Evolutionary conservation across 2,329 filamentous ascomycete species (phyloP), one percentile per base, ranked within the genome.

Genomic region (Paracoccidioides lutzii): DNA sequence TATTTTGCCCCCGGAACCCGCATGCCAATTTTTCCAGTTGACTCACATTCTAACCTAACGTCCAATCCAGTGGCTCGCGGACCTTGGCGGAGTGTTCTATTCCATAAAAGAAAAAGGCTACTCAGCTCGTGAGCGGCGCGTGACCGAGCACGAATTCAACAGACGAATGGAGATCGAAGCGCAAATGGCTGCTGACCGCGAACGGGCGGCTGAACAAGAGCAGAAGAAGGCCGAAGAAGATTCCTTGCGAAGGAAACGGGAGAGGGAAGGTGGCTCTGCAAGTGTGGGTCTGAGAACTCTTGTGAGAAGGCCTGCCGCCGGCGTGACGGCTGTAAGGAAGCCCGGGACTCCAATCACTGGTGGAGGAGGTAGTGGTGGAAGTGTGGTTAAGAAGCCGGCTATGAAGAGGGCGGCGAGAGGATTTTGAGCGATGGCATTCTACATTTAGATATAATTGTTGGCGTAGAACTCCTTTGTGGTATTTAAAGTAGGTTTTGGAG

Each of bases 21-120:
- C 22, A 22, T 22, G 22, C 22, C 22, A 22, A 22, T 22, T 22
- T 22, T 22, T 22, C 22, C 22, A 22, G 22, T 22, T 22, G 22
- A 22, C 22, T 22, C 22, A 22, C 22, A 22, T 22, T 22, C 28
- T 48, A 7, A 15, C 30, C 37, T 52, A 5, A 10, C 6, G 4
- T 3, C 38, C 35, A 35, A 46, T 50, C 15, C 51, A 74, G 71
- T 98, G 93, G 93, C 81, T 98, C 43, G 93, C 93, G 5, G 93
- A 98, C 68, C 77, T 98, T 5, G 93, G 94, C 38, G 93, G 90
- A 1, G 93, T 98, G 0, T 98, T 98, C 71, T 98, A 97, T 71
- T 93, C 87, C 1, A 81, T 98, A 66, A 96, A 95, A 73, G 91
- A 97, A 73, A 98, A 98, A 72, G 93, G 91, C 1, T 98, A 95